These are phyloP conservation scores for Diaporthe batatas DNA, from an alignment of 2,329 filamentous ascomycete genomes.

Conservation along the genomic window DNA sequence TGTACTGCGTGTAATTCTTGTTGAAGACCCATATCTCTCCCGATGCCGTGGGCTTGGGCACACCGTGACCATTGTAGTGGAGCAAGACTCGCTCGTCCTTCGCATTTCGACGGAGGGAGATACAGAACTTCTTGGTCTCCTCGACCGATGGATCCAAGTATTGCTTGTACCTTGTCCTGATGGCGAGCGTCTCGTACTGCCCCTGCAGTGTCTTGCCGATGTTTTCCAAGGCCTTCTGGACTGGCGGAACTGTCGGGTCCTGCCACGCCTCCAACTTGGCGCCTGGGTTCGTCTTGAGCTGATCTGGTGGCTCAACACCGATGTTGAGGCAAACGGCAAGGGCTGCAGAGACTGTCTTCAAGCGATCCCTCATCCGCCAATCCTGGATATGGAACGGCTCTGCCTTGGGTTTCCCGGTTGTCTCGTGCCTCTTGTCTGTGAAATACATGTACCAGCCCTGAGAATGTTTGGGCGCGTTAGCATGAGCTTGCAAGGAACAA, in stretches of 20 bases:
- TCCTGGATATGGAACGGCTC: slow-evolving; percentile 79
- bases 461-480: slow-evolving; percentile 20
- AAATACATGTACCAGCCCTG: slow-evolving; percentile 99
- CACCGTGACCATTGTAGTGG: slow-evolving; percentile 98
- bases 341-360: slow-evolving; percentile 97
- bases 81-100: slow-evolving; percentile 97
- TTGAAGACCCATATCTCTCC: slow-evolving; percentile 99
- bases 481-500: background rate
- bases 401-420: slow-evolving; percentile 86
- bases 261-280: slow-evolving; percentile 98
- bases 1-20: slow-evolving; percentile 98
- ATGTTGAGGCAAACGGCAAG: slow-evolving; percentile 97
- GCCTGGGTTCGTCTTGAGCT: slow-evolving; percentile 93
- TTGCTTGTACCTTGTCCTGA: slow-evolving; percentile 97
- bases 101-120: slow-evolving; percentile 88
- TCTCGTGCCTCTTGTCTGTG: slow-evolving; percentile 97
- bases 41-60: slow-evolving; percentile 93
- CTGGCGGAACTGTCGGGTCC: slow-evolving; percentile 84
- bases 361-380: slow-evolving; percentile 95
- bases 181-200: slow-evolving; percentile 95
- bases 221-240: slow-evolving; percentile 88
- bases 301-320: slow-evolving; percentile 95
- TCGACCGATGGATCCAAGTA: slow-evolving; percentile 97
- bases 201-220: slow-evolving; percentile 97
- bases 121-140: slow-evolving; percentile 96